Base-by-base conservation (phyloP, 169 alveolate genomes). In the Neospora caninum region DNA sequence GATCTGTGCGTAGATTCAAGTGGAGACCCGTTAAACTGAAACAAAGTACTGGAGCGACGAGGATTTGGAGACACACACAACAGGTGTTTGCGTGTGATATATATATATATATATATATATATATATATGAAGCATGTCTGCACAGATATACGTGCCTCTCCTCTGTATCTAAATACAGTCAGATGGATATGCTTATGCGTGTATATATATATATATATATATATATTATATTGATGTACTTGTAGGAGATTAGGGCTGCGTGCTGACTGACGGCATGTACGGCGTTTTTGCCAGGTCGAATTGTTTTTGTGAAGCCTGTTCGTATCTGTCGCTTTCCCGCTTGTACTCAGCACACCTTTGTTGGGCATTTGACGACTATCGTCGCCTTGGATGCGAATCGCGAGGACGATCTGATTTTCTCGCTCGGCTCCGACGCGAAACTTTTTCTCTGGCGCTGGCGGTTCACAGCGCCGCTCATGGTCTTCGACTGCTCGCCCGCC, bases 401-500 rank as follows among this genome's bases (percentile, higher is more conserved):
- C 6, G 67, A 43, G 39, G 89, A 82, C 89, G 89, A 82, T 42
- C 64, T 82, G 31, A 64, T 82, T 41, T 29, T 82, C 67, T 82
- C 89, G 53, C n/a, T 82, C n/a, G 86, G 42, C 86, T 22, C 53
- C n/a, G 89, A 82, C 67, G 53, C 67, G 67, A 38, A 42, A 31
- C 89, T 82, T 13, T 36, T 82, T 18, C 89, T 82, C 43, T 82
- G 89, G 89, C n/a, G 41, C 9, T 82, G 53, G 53, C 6, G 36
- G 25, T 42, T 38, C 64, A 41, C 67, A 0, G 34, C 53, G 2
- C 89, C 89, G 13, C 89, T 82, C n/a, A 41, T 25, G 31, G 41
- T 43, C 89, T 36, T 82, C 67, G 54, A 38, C 67, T 82, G 89
- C 67, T 13, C n/a, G 20, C 89, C 89, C 16, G 89, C 89, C 13